phyloP scores from a whole-genome alignment of 768 basidiomycete species.

The Chlorophyllum brunneum region DNA sequence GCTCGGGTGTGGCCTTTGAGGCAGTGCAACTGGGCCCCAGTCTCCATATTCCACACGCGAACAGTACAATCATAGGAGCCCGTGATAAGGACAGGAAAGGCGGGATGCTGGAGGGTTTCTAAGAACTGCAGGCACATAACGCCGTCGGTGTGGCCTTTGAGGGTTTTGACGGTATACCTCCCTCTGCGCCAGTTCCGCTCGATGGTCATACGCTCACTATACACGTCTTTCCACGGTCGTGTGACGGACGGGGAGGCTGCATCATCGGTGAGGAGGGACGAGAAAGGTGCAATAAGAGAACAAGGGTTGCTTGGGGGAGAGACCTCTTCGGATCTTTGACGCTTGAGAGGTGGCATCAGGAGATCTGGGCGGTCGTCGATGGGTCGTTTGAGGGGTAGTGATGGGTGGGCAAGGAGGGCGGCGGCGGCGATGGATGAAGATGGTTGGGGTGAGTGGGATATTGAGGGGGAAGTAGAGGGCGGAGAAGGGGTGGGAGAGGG shows the following conservation, averaged over 20 bases:
- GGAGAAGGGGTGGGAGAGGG: slow-evolving; percentile 3
- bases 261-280: slow-evolving; percentile 13
- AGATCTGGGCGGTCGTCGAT: slow-evolving; percentile 23
- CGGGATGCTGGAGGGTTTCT: slow-evolving; percentile 77
- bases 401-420: slow-evolving; percentile 16
- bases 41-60: slow-evolving; percentile 96
- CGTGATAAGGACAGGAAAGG: slow-evolving; percentile 93
- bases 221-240: slow-evolving; percentile 97
- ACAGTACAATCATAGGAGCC: slow-evolving; percentile 96
- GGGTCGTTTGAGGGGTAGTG: slow-evolving; percentile 24
- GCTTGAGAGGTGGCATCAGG: slow-evolving; percentile 43
- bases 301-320: slow-evolving; percentile 13
- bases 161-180: slow-evolving; percentile 75
- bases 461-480: slow-evolving; percentile 24
- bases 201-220: slow-evolving; percentile 93
- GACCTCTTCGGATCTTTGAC: slow-evolving; percentile 38
- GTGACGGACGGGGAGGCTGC: slow-evolving; percentile 46
- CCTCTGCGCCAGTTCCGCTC: slow-evolving; percentile 98
- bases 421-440: slow-evolving; percentile 20
- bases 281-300: slow-evolving; percentile 12
- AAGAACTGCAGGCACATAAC: slow-evolving; percentile 97
- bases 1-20: slow-evolving; percentile 89
- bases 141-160: slow-evolving; percentile 93
- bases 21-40: slow-evolving; percentile 76
- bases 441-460: slow-evolving; percentile 29